Conservation (phyloP, 2,329 filamentous ascomycete genomes). For the Beauveria bassiana region DNA sequence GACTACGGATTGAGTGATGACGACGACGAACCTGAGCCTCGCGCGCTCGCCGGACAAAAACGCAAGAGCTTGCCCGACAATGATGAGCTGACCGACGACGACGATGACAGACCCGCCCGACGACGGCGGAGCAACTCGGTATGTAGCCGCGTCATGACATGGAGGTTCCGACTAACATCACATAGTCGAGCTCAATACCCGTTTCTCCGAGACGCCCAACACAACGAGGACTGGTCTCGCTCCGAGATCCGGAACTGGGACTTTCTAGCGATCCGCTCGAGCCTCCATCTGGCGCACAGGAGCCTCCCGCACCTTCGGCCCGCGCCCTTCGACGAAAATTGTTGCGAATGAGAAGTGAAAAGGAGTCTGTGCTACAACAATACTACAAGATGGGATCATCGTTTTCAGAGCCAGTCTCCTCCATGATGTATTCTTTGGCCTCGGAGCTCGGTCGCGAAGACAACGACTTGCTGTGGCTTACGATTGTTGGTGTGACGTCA, state of each 20-base stretch:
- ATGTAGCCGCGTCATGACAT: conserved; percentile 23
- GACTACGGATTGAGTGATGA: conserved; percentile 51
- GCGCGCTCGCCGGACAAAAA: conserved; percentile 54
- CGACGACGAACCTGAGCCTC: conserved; percentile 37
- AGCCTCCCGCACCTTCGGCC: conserved; percentile 58
- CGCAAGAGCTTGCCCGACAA: conserved; percentile 74
- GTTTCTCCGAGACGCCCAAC: conserved; percentile 54
- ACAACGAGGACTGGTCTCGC: conserved; percentile 51
- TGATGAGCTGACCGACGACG: conserved; percentile 59
- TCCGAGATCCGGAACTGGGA: conserved; percentile 39
- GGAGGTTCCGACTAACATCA: conserved; percentile 9
- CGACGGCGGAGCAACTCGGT: conserved; percentile 84
- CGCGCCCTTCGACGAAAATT: conserved; percentile 65
- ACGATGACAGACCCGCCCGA: conserved; percentile 68
- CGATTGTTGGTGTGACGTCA: conserved; percentile 91
- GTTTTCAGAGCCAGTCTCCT: conserved; percentile 91
- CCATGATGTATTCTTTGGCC: conserved; percentile 87
- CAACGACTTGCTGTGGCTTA: conserved; percentile 90
- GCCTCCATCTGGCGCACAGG: conserved; percentile 51
- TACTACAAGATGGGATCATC: conserved; percentile 87
- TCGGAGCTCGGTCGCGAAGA: conserved; percentile 94
- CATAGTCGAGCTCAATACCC: conserved; percentile 57
- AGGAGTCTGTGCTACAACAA: conserved; percentile 66
- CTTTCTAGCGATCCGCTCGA: conserved; percentile 42
- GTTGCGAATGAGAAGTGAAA: conserved; percentile 65